Evolutionary conservation across 306 rosid species (phyloP), one percentile per base, ranked within the genome.

Genomic region (Cicer chorassanicum): DNA sequence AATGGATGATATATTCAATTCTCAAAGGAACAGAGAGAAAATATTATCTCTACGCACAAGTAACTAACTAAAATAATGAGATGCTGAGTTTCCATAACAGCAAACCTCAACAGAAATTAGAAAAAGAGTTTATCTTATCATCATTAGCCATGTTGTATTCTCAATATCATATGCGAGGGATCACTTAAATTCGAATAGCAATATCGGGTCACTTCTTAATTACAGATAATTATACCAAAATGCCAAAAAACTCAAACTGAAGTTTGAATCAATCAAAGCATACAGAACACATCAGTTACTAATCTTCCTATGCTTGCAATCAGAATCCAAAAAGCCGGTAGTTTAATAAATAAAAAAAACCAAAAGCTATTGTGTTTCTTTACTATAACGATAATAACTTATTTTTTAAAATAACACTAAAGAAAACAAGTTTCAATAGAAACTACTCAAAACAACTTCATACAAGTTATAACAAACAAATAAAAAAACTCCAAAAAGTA

Each of bases 251-350:
- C 71, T 38, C 11, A 15, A 71, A 56, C 38, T 24, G 34, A 10
- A 36, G 34, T 53, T 7, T 24, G 41, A 67, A 66, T 18, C 48
- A 68, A 60, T 62, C 48, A 13, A 61, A 40, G 15, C 24, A 1
- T 21, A 21, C 38, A 48, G 18, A 13, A 45, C 10, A 19, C 66
- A 38, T 5, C 42, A 74, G 42, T 49, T 36, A 46, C 36, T 36
- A 55, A 29, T 59, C 72, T 8, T 43, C 48, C 21, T 54, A 45
- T 12, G 36, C 42, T 75, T 19, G 72, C 43, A 62, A 63, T 64
- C 65, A 72, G 54, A 59, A 59, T 55, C 66, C 21, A 81, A 29
- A 5, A 29, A 4, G 36, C 5, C 36, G 5, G 36, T 29, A 29
- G 13, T 24, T n/a, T 12, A 8, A 65, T 36, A 34, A 4, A 11